Evolutionary conservation across 192 early-diverging fungal genomes (phyloP), one percentile per base, ranked within the genome.

Genomic region (Coemansia sp.): DNA sequence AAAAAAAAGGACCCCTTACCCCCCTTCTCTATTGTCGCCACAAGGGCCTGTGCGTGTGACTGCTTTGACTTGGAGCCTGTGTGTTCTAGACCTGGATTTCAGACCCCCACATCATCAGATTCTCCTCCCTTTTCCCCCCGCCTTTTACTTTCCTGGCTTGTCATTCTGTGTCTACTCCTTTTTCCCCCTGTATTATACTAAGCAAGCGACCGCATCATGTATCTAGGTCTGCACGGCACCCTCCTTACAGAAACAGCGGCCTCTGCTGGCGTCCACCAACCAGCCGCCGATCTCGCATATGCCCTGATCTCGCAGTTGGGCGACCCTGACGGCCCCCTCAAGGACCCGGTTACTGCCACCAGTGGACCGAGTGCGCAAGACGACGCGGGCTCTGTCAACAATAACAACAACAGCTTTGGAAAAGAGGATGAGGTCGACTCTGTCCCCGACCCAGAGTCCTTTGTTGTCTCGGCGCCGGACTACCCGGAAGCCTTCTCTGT

Each of bases 361-460:
- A 25, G 20, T 22, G 8, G 22, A 11, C 23, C 49, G 9, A 52
- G 4, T 25, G 3, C 23, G 13, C 23, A 1, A 9, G 23, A 11
- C 49, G 23, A 22, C 22, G 49, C 49, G 9, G 49, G 9, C 2
- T 52, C 23, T 5, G 22, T 9, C 34, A 53, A 38, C 38, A 66
- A 59, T 49, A 68, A 65, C 32, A 66, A 59, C 55, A 66, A 62
- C 36, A 67, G 67, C 49, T 70, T 75, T 60, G 79, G 72, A 46
- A 20, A 55, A 10, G 78, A 75, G 52, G 55, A 57, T 2, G 78
- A 81, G 15, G 79, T 53, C 13, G 73, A 81, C 41, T 73, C 73
- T 29, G 73, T 81, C 19, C 73, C 79, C 19, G 79, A 81, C 61
- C 79, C 79, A 5, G 79, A 81, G 53, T 81, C 73, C 9, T 81